A percentile compares a stretch with the other conserved stretches of the same genome.
These are phyloP conservation scores for Xylaria sp. DNA, from an alignment of 2,329 filamentous ascomycete genomes.

Conservation along the genomic window DNA sequence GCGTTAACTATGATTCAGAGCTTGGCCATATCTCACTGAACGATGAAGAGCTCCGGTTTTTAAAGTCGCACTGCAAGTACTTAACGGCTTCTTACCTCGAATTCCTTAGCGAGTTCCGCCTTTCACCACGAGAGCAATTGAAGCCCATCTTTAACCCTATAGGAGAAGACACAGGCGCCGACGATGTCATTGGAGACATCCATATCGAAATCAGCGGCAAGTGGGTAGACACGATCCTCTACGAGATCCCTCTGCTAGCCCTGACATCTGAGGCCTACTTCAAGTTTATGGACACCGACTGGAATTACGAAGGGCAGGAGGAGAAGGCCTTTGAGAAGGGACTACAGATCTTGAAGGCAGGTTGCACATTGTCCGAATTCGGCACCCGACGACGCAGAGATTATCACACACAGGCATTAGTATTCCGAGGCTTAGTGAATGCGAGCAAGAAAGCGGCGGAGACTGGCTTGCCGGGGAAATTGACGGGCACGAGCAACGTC, in stretches of 20 bases:
- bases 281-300: conserved; percentile 93
- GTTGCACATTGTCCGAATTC: conserved; percentile 93
- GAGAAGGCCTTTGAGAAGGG: conserved; percentile 87
- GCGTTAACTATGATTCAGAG: conserved; percentile 60
- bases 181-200: conserved; percentile 77
- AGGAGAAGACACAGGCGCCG: conserved; percentile 66
- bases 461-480: conserved; percentile 73
- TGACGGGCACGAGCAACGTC: conserved; percentile 94
- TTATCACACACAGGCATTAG: conserved; percentile 93
- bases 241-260: conserved; percentile 94
- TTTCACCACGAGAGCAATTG: conserved; percentile 85
- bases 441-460: conserved; percentile 77
- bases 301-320: conserved; percentile 87
- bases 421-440: conserved; percentile 84
- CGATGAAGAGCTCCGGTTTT: conserved; percentile 80
- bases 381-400: conserved; percentile 88
- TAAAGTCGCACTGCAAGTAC: conserved; percentile 83
- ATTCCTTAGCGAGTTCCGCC: conserved; percentile 83
- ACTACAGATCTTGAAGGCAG: conserved; percentile 77
- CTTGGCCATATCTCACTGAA: conserved; percentile 84
- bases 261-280: conserved; percentile 97
- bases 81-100: conserved; percentile 79
- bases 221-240: conserved; percentile 96
- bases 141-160: conserved; percentile 71
- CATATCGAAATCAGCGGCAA: conserved; percentile 80